These are phyloP conservation scores for Paragyromitra xinjiangensis DNA, from an alignment of 495 filamentous ascomycete genomes.

Conservation along the genomic window DNA sequence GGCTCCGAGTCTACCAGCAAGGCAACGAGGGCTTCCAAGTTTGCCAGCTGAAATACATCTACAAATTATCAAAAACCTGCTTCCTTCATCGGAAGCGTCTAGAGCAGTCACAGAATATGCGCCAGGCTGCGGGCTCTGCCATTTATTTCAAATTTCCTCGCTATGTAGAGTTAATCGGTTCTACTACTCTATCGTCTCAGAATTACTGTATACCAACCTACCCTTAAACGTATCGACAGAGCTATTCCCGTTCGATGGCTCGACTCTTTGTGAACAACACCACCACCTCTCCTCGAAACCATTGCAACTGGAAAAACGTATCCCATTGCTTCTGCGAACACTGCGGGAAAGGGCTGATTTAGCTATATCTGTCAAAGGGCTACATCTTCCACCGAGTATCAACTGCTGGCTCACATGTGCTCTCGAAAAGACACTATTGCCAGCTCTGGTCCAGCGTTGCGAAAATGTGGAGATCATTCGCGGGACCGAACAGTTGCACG, in stretches of 20 bases:
- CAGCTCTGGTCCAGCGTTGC: conserved; percentile 37
- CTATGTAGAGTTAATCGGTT: conserved; percentile 51
- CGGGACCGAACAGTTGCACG: conserved; percentile 48
- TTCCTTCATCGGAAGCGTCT: conserved; percentile 29
- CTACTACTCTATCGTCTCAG: conserved; percentile 40
- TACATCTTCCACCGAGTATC: conserved; percentile 48
- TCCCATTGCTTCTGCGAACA: conserved; percentile 53
- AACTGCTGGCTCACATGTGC: conserved; percentile 52
- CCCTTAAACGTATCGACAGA: conserved; percentile 52
- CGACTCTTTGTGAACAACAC: conserved; percentile 45
- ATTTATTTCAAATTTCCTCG: conserved; percentile 52
- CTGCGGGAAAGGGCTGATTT: conserved; percentile 40
- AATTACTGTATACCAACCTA: conserved; percentile 46
- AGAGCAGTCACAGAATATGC: conserved; percentile 34
- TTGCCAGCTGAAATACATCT: conserved; percentile 55
- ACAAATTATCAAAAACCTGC: conserved; percentile 49
- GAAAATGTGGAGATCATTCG: conserved; percentile 48
- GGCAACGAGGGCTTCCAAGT: conserved; percentile 13
- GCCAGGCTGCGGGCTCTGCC: conserved; percentile 52
- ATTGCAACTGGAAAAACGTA: conserved; percentile 48
- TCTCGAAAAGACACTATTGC: conserved; percentile 51
- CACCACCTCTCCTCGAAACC: conserved; percentile 51
- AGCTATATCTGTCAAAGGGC: conserved; percentile 31
- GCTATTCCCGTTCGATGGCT: conserved; percentile 43
- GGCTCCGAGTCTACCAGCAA: background rate